Evolutionary conservation across 2,329 filamentous ascomycete species (phyloP), one percentile per base, ranked within the genome.

Genomic region (Aureobasidium sp.): DNA sequence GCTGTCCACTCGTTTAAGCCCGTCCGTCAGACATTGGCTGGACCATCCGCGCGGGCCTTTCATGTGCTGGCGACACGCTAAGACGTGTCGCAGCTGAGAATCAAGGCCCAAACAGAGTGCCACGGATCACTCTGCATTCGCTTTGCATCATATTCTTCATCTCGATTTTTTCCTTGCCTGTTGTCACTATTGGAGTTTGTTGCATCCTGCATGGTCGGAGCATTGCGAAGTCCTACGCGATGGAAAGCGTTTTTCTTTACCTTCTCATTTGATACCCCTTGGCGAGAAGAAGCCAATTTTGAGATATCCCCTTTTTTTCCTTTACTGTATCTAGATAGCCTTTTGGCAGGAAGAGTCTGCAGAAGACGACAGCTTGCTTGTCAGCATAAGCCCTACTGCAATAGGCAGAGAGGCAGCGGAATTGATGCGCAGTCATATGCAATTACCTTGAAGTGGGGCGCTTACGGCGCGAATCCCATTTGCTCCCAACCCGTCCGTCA

Each of bases 61-160:
- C 27, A 43, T 51, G 44, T 46, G 34, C 46, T 60, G 34, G 46
- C 34, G 32, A 51, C 36, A 60, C 57, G 26, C 37, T n/a, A 9
- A 13, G 24, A 26, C 32, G 57, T 51, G 57, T 60, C 37, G n/a
- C 44, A 60, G 44, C 57, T 60, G 26, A 60, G 32, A 41, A 34
- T 51, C 44, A 34, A 50, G 37, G 57, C 57, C 57, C 57, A 43
- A 60, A 44, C 57, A 60, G 57, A 60, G 46, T 60, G 57, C 57
- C 46, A 41, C 46, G 57, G 57, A 60, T 59, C 57, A 60, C 46
- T 60, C 57, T 60, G 57, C 57, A 60, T 43, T 60, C 57, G 57
- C 57, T 60, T 60, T 43, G 57, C 57, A 50, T 60, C 57, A 34
- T 41, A 34, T 60, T 34, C 12, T 57, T 46, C 27, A 12, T 15